Conservation (phyloP, 208 protist genomes). For the Acanthamoeba healyi region DNA sequence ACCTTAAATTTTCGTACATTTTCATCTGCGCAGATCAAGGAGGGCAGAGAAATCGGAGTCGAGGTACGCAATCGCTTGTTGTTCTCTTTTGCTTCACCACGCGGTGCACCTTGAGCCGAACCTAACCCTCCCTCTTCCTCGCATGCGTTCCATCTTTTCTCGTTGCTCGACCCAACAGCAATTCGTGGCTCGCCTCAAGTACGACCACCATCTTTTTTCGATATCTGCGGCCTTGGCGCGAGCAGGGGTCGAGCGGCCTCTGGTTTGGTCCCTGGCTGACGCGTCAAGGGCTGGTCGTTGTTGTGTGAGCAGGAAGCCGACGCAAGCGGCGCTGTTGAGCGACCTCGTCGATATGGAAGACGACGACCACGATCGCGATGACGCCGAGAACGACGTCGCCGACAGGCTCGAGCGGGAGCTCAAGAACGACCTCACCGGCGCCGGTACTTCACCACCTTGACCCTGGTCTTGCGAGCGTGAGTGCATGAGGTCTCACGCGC, state of each 20-base stretch:
- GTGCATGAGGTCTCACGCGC: too few relatives aligned
- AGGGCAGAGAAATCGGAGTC: not conserved
- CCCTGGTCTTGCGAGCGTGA: not conserved
- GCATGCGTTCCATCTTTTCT: not conserved
- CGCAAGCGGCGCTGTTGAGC: not conserved
- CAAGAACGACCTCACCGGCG: not conserved
- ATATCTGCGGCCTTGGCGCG: too few relatives aligned
- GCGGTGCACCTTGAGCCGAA: too few relatives aligned
- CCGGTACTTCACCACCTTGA: not conserved
- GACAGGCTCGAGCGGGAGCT: not conserved
- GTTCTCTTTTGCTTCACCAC: too few relatives aligned
- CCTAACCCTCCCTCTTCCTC: not conserved
- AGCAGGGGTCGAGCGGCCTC: too few relatives aligned
- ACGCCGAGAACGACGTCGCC: not conserved
- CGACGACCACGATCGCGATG: too few relatives aligned
- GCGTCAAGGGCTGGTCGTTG: too few relatives aligned
- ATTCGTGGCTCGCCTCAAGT: conserved; percentile 1
- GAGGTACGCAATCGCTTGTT: not conserved
- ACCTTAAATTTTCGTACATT: not conserved
- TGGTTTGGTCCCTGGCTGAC: not conserved
- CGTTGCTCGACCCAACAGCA: not conserved
- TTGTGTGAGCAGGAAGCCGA: not conserved
- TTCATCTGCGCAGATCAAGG: not conserved
- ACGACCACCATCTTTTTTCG: too few relatives aligned
- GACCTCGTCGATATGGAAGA: not conserved